These are phyloP conservation scores for Candida sanyaensis DNA, from an alignment of 1,139 yeast genomes.

Conservation along the genomic window DNA sequence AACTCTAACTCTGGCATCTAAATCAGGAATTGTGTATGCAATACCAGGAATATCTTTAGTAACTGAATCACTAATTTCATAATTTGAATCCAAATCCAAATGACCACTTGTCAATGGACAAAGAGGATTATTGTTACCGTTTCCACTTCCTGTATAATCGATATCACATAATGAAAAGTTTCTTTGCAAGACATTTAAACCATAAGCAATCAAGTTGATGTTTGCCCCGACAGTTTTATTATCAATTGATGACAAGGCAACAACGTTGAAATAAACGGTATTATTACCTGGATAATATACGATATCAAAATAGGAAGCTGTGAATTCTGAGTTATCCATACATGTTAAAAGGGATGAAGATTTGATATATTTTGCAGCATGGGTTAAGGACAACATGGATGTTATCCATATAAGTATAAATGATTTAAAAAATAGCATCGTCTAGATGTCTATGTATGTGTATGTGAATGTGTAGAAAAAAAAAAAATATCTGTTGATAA, in stretches of 20 bases:
- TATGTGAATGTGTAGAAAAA: background rate
- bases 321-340: slow-evolving; percentile 85
- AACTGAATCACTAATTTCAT: slow-evolving; percentile 44
- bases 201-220: slow-evolving; percentile 76
- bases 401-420: slow-evolving; percentile 4
- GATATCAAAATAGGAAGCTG: slow-evolving; percentile 86
- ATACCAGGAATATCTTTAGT: slow-evolving; percentile 68
- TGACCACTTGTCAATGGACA: slow-evolving; percentile 92
- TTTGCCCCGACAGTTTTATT: slow-evolving; percentile 67
- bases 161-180: slow-evolving; percentile 65
- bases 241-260: slow-evolving; percentile 78
- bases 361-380: slow-evolving; percentile 35
- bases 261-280: slow-evolving; percentile 65
- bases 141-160: slow-evolving; percentile 42
- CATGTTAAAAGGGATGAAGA: slow-evolving; percentile 88
- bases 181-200: slow-evolving; percentile 63
- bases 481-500: background rate
- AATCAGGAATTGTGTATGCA: slow-evolving; percentile 89
- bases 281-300: slow-evolving; percentile 64
- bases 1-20: slow-evolving; percentile 89
- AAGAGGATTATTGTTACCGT: slow-evolving; percentile 13
- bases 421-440: slow-evolving; percentile 2
- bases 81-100: slow-evolving; percentile 64
- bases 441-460: background rate
- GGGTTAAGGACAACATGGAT: slow-evolving; percentile 13